phyloP scores from a whole-genome alignment of 208 protist genomes.

The Spongospora subterranea region DNA sequence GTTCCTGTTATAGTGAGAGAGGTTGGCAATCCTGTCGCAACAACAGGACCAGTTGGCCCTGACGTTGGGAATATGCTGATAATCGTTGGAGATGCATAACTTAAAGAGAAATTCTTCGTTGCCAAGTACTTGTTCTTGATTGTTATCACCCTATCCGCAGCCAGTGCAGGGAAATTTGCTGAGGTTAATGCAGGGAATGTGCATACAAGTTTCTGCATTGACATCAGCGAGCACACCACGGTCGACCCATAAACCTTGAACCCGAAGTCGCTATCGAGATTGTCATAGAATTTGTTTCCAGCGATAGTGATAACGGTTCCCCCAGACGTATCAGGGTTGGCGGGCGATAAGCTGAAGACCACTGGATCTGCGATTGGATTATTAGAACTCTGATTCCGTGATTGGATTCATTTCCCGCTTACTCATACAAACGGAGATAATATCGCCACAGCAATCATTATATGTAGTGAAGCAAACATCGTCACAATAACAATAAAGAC shows the following conservation, averaged over 20 bases:
- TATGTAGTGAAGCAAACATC: neutral
- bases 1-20: neutral
- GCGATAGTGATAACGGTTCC: neutral
- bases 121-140: neutral
- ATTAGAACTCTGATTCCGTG: neutral
- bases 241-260: neutral
- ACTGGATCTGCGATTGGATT: constrained; percentile 9
- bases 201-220: neutral
- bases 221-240: neutral
- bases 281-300: constrained; percentile 34
- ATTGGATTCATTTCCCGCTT: neutral
- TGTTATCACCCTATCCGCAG: neutral
- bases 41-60: constrained; percentile 18
- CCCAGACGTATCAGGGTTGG: neutral
- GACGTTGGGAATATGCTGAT: neutral
- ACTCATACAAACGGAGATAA: neutral
- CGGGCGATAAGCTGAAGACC: neutral
- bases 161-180: neutral
- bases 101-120: neutral
- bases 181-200: constrained; percentile 19
- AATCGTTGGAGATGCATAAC: neutral
- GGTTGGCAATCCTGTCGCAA: neutral
- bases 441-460: constrained; percentile 31
- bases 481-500: neutral
- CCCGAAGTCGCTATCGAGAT: neutral